Conservation (phyloP, 192 early-diverging fungal species). For the Coemansia reversa region DNA sequence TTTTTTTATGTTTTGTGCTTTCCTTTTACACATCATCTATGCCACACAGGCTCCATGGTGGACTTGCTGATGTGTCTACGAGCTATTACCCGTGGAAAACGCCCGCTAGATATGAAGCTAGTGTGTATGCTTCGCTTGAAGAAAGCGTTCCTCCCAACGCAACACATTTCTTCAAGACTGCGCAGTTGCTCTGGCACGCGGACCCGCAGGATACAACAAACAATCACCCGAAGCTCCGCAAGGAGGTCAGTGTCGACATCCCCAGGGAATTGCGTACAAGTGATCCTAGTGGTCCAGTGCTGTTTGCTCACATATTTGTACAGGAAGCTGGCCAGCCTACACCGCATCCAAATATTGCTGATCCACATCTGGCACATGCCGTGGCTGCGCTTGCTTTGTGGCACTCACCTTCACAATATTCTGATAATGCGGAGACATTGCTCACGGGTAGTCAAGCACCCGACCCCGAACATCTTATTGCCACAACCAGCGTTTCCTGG, state of each 20-base stretch:
- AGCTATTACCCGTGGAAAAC: slow-evolving; percentile 10
- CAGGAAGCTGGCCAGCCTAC: slow-evolving; percentile 9
- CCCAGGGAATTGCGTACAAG: neutral
- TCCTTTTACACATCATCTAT: too few relatives aligned
- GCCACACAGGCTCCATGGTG: too few relatives aligned
- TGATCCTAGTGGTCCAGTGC: neutral
- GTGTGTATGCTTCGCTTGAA: slow-evolving; percentile 13
- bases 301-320: slow-evolving; percentile 17
- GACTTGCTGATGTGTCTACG: neutral
- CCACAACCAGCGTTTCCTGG: slow-evolving; percentile 5
- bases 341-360: slow-evolving; percentile 11
- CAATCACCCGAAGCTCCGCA: slow-evolving; percentile 13
- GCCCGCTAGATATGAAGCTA: slow-evolving; percentile 18
- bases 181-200: slow-evolving; percentile 22
- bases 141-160: slow-evolving; percentile 1
- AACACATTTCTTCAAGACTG: slow-evolving; percentile 13
- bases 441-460: neutral
- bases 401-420: too few relatives aligned
- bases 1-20: too few relatives aligned
- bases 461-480: slow-evolving; percentile 6
- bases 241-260: neutral
- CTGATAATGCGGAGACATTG: neutral
- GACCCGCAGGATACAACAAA: slow-evolving; percentile 10
- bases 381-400: slow-evolving; percentile 5
- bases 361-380: slow-evolving; percentile 14